These are phyloP conservation scores for Brassica balearica DNA, from an alignment of 441 rosid species.

Conservation along the genomic window DNA sequence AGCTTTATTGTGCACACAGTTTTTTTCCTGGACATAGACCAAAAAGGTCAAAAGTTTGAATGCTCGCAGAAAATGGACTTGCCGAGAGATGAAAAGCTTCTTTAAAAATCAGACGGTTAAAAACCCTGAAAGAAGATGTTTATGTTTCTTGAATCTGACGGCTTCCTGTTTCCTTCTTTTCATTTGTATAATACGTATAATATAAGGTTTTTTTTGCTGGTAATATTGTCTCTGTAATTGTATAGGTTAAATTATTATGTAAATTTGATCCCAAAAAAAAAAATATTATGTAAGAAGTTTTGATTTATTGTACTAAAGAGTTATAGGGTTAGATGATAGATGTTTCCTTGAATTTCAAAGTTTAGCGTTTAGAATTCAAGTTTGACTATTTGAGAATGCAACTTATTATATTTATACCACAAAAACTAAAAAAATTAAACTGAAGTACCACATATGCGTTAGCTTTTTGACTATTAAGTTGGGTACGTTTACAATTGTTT, in stretches of 20 bases:
- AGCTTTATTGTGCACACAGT: too few relatives aligned
- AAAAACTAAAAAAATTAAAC: background rate
- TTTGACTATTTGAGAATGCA: background rate
- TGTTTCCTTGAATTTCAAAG: background rate
- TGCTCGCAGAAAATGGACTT: background rate
- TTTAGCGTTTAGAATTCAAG: background rate
- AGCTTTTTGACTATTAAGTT: background rate
- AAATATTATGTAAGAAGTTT: background rate
- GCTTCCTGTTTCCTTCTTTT: slow-evolving; percentile 7
- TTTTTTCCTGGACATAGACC: background rate
- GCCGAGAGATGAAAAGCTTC: background rate
- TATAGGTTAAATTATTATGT: slow-evolving; percentile 20
- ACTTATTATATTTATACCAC: background rate
- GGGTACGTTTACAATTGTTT: background rate
- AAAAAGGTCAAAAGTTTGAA: background rate
- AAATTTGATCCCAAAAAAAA: too few relatives aligned
- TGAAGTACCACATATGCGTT: background rate
- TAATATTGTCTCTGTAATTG: slow-evolving; percentile 34
- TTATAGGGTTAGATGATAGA: background rate
- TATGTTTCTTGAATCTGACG: slow-evolving; percentile 7
- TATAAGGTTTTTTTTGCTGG: background rate
- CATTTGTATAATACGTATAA: slow-evolving; percentile 12
- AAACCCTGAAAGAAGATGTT: slow-evolving; percentile 7
- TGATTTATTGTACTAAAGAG: background rate
- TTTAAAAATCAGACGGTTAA: slow-evolving; percentile 21